Base-by-base conservation (phyloP, 2,329 filamentous ascomycete genomes). In the Mollisiaceae sp. region DNA sequence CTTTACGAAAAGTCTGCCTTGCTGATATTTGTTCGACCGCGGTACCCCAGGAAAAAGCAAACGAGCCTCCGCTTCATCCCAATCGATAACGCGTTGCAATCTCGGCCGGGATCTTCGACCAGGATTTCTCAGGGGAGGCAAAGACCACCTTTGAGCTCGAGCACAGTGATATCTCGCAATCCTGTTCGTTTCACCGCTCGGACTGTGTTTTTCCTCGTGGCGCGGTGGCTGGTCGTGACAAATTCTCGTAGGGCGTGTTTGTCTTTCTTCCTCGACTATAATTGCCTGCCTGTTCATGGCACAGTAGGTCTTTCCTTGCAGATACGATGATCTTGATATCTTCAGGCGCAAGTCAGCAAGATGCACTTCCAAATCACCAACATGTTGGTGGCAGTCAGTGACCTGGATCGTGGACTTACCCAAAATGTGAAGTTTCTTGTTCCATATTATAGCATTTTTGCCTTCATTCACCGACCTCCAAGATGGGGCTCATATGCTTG, bases 401-500 rank as follows among this genome's bases (percentile, higher is more conserved):
- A 43, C 12, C n/a, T 15, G 38, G 43, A 32, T 50, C n/a, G 35
- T 50, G 14, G 43, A 67, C 68, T 70, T 68, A 72, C 68, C 65
- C 65, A 65, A 63, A 68, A 65, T 64, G 67, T 64, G 27, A 32
- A 43, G 60, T 64, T 63, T 63, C 14, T 38, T 57, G 24, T 59
- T 38, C 47, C 54, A 36, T 50, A 38, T 52, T 32, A 55, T 39
- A 62, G 11, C 35, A 32, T 41, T 43, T 60, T 50, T 22, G 58
- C 36, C 60, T 60, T 81, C 77, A 81, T 73, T 82, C 80, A 58
- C 72, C 75, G 45, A 77, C 77, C 78, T 89, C 86, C 71, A 79
- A 74, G 74, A 88, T 88, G 66, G 85, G 81, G 60, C 84, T 79
- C 80, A 89, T 86, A 75, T 83, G 85, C 79, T 85, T 87, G 75